Conservation (phyloP, 345 rosid species). For the Hibiscus syriacus region DNA sequence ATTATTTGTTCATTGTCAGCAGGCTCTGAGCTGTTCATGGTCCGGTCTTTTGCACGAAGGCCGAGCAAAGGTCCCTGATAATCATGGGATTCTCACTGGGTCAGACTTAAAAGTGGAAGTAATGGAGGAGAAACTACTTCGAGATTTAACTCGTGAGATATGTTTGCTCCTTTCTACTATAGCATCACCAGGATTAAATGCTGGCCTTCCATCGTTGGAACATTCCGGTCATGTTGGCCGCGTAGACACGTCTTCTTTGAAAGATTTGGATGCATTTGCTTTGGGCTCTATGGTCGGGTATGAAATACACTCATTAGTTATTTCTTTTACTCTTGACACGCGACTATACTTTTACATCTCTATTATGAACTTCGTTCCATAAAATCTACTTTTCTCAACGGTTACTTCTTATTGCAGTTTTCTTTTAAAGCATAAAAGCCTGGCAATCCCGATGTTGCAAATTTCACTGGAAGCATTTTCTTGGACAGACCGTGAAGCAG, state of each 20-base stretch:
- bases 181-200: conserved; percentile 65
- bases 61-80: conserved; percentile 78
- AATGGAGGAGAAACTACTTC: conserved; percentile 86
- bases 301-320: conserved; percentile 6
- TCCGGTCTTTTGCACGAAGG: conserved; percentile 69
- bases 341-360: not conserved
- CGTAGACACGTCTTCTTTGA: conserved; percentile 51
- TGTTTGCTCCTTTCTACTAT: conserved; percentile 59
- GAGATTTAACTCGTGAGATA: conserved; percentile 85
- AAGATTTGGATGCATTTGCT: conserved; percentile 53
- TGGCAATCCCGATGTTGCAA: conserved; percentile 66
- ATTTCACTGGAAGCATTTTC: conserved; percentile 63
- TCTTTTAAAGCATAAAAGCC: conserved; percentile 57
- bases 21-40: conserved; percentile 73
- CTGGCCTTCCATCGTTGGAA: conserved; percentile 64
- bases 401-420: conserved; percentile 41
- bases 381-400: not conserved
- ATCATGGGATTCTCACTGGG: conserved; percentile 43
- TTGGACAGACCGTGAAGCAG: conserved; percentile 91
- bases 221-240: conserved; percentile 64
- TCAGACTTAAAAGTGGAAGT: conserved; percentile 90
- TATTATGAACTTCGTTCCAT: not conserved
- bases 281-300: conserved; percentile 81
- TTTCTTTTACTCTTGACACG: conserved; percentile 10
- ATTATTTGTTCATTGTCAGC: conserved; percentile 53